Conservation (phyloP, 2,329 filamentous ascomycete species). For the Chaetomium globosum region DNA sequence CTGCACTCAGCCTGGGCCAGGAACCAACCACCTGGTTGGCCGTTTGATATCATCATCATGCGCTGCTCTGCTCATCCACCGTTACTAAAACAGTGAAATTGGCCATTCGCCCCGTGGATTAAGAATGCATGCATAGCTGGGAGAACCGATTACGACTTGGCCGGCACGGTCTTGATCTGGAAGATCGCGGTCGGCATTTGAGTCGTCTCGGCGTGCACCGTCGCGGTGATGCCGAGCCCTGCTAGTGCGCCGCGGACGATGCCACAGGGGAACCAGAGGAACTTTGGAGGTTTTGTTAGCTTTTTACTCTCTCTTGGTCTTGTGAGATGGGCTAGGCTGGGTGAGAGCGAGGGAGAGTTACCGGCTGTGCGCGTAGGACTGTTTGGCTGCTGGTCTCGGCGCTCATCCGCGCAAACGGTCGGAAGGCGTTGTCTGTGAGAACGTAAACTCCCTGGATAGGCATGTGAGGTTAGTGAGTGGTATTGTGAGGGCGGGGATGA, state of each 20-base stretch:
- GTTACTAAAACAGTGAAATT: background rate
- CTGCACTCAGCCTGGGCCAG: background rate
- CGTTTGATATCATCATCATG: background rate
- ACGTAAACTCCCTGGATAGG: slow-evolving; percentile 82
- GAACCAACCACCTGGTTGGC: background rate
- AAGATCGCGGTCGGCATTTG: slow-evolving; percentile 90
- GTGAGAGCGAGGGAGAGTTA: slow-evolving; percentile 44
- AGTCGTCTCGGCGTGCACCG: slow-evolving; percentile 84
- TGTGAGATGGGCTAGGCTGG: slow-evolving; percentile 8
- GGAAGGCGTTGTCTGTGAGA: slow-evolving; percentile 88
- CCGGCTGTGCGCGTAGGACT: slow-evolving; percentile 74
- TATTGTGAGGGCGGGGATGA: background rate
- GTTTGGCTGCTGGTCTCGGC: slow-evolving; percentile 75
- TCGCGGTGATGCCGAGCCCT: slow-evolving; percentile 87
- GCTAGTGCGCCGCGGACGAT: slow-evolving; percentile 88
- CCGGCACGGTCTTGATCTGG: slow-evolving; percentile 83
- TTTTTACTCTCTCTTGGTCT: slow-evolving; percentile 3
- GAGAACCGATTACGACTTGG: slow-evolving; percentile 55
- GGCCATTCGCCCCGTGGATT: background rate
- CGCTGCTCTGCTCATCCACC: no score
- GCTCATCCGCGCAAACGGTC: slow-evolving; percentile 86
- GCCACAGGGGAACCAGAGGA: slow-evolving; percentile 93
- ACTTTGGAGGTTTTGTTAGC: slow-evolving; percentile 54
- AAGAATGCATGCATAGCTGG: no score
- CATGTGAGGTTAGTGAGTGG: slow-evolving; percentile 21